A percentile compares a stretch with the other conserved stretches of the same genome.
Conservation (phyloP, 1,284 basidiomycete species). For the Tilletia horrida region DNA sequence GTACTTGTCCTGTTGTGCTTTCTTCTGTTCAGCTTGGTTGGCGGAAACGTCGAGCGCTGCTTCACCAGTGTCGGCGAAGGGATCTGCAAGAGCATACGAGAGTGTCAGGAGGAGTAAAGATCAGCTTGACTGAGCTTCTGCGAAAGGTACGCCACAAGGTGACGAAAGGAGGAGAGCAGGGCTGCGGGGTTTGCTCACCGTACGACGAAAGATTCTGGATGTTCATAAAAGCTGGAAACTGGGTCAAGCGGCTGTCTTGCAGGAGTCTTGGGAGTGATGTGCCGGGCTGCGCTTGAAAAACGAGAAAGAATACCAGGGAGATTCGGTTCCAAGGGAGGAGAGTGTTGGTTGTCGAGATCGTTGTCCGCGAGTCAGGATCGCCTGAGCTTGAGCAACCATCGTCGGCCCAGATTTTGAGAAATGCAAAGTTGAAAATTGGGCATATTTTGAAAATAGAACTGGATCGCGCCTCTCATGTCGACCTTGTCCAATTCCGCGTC, state of each 20-base stretch:
- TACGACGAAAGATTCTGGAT: slow-evolving; percentile 55
- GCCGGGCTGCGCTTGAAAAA: too few relatives aligned
- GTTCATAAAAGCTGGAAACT: slow-evolving; percentile 43
- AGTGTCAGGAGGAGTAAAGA: background rate
- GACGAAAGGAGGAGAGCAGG: background rate
- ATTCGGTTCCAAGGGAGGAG: too few relatives aligned
- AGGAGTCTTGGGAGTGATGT: background rate
- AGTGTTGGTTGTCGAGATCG: too few relatives aligned
- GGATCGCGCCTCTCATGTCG: too few relatives aligned
- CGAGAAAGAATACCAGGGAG: too few relatives aligned
- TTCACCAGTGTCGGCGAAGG: slow-evolving; percentile 55
- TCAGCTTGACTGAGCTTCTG: too few relatives aligned
- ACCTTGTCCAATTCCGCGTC: too few relatives aligned
- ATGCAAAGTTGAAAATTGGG: too few relatives aligned
- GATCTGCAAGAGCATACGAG: slow-evolving; percentile 30
- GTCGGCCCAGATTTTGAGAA: too few relatives aligned
- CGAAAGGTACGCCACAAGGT: background rate
- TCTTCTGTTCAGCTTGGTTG: slow-evolving; percentile 29
- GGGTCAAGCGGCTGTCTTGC: slow-evolving; percentile 3
- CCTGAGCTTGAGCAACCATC: too few relatives aligned
- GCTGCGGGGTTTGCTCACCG: slow-evolving; percentile 32
- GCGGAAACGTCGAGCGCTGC: slow-evolving; percentile 26
- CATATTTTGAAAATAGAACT: too few relatives aligned
- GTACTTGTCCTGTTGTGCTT: slow-evolving; percentile 50
- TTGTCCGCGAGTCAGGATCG: too few relatives aligned